Evolutionary conservation across 257 asterid genomes (phyloP).

Genomic region (Solanum megistacrolobum): DNA sequence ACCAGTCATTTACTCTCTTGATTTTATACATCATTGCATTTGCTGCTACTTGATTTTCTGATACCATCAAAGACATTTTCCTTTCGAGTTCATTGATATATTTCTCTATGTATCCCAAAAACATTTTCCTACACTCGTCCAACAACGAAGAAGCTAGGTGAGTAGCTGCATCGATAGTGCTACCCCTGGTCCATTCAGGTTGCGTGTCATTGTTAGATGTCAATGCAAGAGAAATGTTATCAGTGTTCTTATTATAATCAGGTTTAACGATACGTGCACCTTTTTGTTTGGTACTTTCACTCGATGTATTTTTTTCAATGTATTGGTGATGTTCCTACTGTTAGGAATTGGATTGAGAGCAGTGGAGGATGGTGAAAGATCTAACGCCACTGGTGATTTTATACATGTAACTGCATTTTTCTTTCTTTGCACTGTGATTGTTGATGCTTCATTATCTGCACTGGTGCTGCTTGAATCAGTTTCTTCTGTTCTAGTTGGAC

Average conservation of each 20-base stretch:
- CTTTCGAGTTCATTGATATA: slow-evolving; percentile 49
- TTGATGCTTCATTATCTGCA: slow-evolving; percentile 33
- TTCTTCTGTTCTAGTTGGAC: slow-evolving; percentile 32
- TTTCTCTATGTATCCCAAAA: slow-evolving; percentile 38
- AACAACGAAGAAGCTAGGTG: slow-evolving; percentile 33
- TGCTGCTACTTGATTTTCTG: slow-evolving; percentile 26
- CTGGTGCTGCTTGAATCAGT: slow-evolving; percentile 12
- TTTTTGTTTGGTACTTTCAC: slow-evolving; percentile 15
- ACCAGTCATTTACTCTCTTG: slow-evolving; percentile 57
- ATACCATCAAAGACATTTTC: slow-evolving; percentile 18
- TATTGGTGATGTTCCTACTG: slow-evolving; percentile 1
- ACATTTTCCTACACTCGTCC: slow-evolving; percentile 40
- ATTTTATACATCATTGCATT: slow-evolving; percentile 48
- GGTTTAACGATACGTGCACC: slow-evolving; percentile 13
- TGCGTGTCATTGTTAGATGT: slow-evolving; percentile 20
- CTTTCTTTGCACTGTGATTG: slow-evolving; percentile 38
- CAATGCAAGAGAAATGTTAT: slow-evolving; percentile 15
- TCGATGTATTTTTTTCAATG: slow-evolving; percentile 10
- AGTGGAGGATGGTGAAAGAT: slow-evolving; percentile 35
- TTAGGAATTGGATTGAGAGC: slow-evolving; percentile 3
- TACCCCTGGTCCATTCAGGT: slow-evolving; percentile 31
- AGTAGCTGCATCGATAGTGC: slow-evolving; percentile 17
- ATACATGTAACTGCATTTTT: slow-evolving; percentile 51
- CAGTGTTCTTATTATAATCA: slow-evolving; percentile 1
- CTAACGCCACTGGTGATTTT: slow-evolving; percentile 53